These are phyloP conservation scores for Lentinus polychrous DNA, from an alignment of 1,284 basidiomycete genomes.

Conservation along the genomic window DNA sequence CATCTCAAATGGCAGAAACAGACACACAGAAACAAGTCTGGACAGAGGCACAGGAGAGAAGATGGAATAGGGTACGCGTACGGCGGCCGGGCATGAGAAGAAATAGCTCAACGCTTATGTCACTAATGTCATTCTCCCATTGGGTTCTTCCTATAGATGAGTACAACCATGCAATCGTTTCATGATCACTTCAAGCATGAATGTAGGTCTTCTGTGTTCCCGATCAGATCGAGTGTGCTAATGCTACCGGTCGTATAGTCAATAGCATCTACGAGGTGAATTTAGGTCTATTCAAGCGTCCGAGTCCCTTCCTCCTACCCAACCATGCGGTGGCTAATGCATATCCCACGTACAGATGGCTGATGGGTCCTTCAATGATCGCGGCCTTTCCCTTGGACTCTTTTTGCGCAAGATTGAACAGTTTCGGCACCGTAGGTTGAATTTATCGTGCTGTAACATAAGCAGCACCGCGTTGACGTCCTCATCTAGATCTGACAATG, in stretches of 20 bases:
- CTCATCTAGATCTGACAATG: conserved; percentile 39
- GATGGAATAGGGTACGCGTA: conserved; percentile 11
- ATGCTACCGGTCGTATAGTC: conserved; percentile 11
- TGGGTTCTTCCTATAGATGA: conserved; percentile 14
- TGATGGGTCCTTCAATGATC: conserved; percentile 23
- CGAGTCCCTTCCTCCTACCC: not conserved
- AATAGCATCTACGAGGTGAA: conserved; percentile 22
- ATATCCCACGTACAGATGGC: conserved; percentile 23
- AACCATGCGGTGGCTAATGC: not conserved
- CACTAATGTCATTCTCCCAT: not conserved
- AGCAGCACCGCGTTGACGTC: not conserved
- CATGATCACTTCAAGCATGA: conserved; percentile 26
- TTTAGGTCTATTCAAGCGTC: not conserved
- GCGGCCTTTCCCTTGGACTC: conserved; percentile 22
- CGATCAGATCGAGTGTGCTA: not conserved
- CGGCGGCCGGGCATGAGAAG: not conserved
- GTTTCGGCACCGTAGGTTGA: conserved; percentile 17
- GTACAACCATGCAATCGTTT: conserved; percentile 21
- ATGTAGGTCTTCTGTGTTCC: conserved; percentile 16
- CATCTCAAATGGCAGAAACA: not conserved
- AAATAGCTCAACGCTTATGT: not conserved
- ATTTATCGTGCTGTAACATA: not conserved
- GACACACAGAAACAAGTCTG: not conserved
- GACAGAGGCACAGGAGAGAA: conserved; percentile 7
- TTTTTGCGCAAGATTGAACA: conserved; percentile 20